phyloP scores from a whole-genome alignment of 768 basidiomycete species.

The Serendipita indica region DNA sequence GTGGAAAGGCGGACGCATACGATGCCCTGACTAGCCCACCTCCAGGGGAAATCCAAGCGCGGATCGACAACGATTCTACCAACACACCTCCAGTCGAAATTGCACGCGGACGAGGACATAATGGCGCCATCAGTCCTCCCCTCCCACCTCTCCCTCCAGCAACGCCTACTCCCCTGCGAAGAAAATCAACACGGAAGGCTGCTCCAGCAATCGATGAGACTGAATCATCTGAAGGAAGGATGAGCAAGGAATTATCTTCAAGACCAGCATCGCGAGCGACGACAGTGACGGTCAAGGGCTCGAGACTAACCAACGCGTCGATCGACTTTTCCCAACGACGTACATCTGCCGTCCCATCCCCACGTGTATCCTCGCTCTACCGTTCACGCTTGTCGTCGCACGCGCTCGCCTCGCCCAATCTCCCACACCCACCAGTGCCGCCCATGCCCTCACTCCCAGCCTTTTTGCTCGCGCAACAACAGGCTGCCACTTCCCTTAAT shows the following conservation, averaged over 20 bases:
- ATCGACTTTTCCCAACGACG: not conserved
- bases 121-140: not conserved
- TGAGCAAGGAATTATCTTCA: too few relatives aligned
- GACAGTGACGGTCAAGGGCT: not conserved
- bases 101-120: not conserved
- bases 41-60: not conserved
- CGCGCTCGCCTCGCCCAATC: not conserved
- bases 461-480: not conserved
- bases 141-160: not conserved
- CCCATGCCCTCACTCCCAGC: conserved; percentile 4
- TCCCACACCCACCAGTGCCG: conserved; percentile 1
- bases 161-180: not conserved
- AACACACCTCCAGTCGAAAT: not conserved
- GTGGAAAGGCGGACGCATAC: not conserved
- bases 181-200: too few relatives aligned
- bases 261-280: not conserved
- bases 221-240: too few relatives aligned
- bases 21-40: not conserved
- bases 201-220: too few relatives aligned
- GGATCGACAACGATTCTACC: not conserved
- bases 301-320: not conserved
- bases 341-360: not conserved
- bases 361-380: not conserved
- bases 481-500: not conserved
- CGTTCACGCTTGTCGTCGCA: not conserved